Evolutionary conservation across 495 filamentous ascomycete species (phyloP), one percentile per base, ranked within the genome.

Genomic region (Penicillium bovifimosum): DNA sequence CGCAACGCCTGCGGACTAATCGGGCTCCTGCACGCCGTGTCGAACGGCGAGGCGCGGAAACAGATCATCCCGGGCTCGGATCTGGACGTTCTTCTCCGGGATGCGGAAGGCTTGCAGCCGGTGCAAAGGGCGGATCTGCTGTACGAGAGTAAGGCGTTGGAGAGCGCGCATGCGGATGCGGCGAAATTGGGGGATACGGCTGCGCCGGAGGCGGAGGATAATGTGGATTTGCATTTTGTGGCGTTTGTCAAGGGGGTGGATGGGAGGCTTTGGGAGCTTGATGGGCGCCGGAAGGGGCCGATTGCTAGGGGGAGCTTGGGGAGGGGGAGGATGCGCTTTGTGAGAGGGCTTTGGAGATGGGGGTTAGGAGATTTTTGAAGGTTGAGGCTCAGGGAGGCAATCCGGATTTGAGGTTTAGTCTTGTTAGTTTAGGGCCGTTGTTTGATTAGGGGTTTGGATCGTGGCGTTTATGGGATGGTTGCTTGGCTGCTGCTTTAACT

Each of bases 1-100:
- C 77, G 82, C 42, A 82, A 96, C 66, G 86, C 89, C 2, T 96
- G 91, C 70, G 91, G 91, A 1, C 77, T 89, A 41, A 91, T 93
- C 68, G 90, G 85, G 0, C 71, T 95, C 3, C 69, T 96, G 18
- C 90, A 95, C 70, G 81, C 83, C 48, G 74, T 87, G 5, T 61
- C 72, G 13, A 93, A 93, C 66, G 84, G 82, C 20, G 71, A 71
- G 45, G 69, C 80, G 1, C 63, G 67, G 10, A 55, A 64, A 4
- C 65, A 76, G 47, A 59, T 85, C 44, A 34, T 57, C 6, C 64
- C 71, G 0, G 76, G 68, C 8, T 77, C 74, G 10, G 70, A 74
- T 33, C 61, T 85, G 14, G 78, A 78, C 28, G 54, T 38, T 2
- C 54, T 86, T 7, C 67, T 78, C 6, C 64, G 66, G 0, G 64